Percentiles rank a stretch among this genome's conserved stretches.
Evolutionary conservation across 768 basidiomycete genomes (phyloP).

Genomic region (Tulasnella sp.): DNA sequence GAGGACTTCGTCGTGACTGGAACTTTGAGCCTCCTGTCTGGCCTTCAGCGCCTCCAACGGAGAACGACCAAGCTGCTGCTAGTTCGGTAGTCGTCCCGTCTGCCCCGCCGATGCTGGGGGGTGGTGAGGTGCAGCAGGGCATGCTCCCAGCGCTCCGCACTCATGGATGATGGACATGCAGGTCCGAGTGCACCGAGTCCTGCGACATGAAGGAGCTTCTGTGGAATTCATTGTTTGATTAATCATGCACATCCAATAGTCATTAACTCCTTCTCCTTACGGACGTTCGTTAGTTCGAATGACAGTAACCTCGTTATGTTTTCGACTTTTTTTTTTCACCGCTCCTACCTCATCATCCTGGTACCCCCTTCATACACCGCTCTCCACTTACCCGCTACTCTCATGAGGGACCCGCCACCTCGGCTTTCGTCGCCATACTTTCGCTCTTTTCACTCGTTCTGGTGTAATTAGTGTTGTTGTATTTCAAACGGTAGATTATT

Average conservation of each 20-base stretch:
- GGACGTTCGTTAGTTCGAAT: neutral
- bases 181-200: neutral
- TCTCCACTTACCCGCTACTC: neutral
- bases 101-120: neutral
- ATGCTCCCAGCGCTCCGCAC: neutral
- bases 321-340: neutral
- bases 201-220: neutral
- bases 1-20: neutral
- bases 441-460: neutral
- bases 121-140: neutral
- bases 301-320: neutral
- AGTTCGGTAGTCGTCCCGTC: neutral
- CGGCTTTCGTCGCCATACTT: neutral
- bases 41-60: neutral
- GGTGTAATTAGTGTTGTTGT: neutral
- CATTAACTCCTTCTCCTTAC: neutral
- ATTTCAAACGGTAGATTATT: slow-evolving; percentile 3
- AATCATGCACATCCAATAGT: neutral
- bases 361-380: neutral
- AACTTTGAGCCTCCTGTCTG: neutral
- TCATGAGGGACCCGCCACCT: neutral
- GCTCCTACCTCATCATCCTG: neutral
- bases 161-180: neutral
- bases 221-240: neutral
- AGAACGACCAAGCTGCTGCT: neutral